These are phyloP conservation scores for Blastocystis sp. DNA, from an alignment of 352 stramenopile genomes.

Conservation along the genomic window DNA sequence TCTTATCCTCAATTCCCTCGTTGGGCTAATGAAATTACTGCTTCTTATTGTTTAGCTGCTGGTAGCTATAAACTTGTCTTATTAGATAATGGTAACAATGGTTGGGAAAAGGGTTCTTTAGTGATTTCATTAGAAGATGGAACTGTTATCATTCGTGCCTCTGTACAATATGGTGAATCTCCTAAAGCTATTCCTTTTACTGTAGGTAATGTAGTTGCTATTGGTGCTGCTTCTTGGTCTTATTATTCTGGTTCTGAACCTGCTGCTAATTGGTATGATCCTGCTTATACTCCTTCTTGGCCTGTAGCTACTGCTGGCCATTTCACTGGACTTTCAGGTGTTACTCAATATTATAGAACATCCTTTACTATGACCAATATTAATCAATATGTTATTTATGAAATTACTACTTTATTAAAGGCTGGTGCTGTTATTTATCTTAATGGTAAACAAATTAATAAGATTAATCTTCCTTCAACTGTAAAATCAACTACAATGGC, in stretches of 20 bases:
- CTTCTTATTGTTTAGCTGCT: background rate
- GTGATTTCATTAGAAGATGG: background rate
- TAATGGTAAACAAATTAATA: background rate
- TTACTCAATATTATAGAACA: background rate
- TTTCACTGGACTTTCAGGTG: background rate
- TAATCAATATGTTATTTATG: no score
- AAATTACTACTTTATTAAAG: no score
- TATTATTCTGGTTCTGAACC: background rate
- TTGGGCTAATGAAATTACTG: no score
- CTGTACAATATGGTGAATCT: background rate
- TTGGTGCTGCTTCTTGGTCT: background rate
- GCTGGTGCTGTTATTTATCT: background rate
- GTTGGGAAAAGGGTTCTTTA: background rate
- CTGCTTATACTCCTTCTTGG: background rate
- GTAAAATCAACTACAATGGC: no score
- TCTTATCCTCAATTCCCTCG: background rate
- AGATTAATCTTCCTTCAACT: background rate
- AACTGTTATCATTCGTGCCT: conserved; percentile 4
- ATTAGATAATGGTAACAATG: background rate
- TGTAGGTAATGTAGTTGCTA: background rate
- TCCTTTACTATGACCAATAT: background rate
- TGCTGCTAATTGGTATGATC: background rate
- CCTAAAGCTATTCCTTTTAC: conserved; percentile 15
- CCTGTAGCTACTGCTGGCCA: background rate
- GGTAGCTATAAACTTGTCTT: background rate